A percentile compares a stretch with the other conserved stretches of the same genome.
Evolutionary conservation across 306 rosid species (phyloP).

Genomic region (Dryas octopetala): DNA sequence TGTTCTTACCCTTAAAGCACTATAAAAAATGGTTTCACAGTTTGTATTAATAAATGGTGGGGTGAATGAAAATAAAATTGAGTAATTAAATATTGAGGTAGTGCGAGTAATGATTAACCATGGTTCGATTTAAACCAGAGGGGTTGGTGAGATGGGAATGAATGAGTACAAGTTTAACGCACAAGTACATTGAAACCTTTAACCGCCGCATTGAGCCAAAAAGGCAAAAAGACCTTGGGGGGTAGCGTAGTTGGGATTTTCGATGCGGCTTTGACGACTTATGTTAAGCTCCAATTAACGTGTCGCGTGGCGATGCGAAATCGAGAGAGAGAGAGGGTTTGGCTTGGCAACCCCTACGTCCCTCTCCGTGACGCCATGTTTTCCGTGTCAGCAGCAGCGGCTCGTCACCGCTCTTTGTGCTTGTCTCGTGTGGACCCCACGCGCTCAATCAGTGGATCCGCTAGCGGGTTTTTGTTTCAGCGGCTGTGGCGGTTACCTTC

Average conservation of each 20-base stretch:
- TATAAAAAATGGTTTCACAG: no score
- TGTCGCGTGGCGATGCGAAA: constrained; percentile 59
- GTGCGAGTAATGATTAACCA: not conserved
- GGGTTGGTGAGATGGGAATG: not conserved
- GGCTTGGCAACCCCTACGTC: not conserved
- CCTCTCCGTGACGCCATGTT: not conserved
- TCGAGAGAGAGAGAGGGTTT: constrained; percentile 17
- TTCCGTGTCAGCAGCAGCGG: constrained; percentile 42
- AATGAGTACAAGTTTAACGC: not conserved
- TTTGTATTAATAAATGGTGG: no score
- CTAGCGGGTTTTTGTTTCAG: not conserved
- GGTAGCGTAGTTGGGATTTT: not conserved
- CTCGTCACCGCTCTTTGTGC: constrained; percentile 42
- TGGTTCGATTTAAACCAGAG: not conserved
- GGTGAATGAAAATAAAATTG: no score
- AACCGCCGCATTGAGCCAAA: not conserved
- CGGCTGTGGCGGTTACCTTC: not conserved
- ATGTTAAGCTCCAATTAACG: not conserved
- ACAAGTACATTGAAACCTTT: not conserved
- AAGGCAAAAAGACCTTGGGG: not conserved
- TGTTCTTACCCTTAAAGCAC: no score
- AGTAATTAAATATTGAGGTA: no score
- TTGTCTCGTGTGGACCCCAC: constrained; percentile 27
- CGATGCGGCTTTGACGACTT: not conserved
- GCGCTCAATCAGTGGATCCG: not conserved